phyloP scores from a whole-genome alignment of 2,329 filamentous ascomycete species.

The Paecilomyces fulvus region DNA sequence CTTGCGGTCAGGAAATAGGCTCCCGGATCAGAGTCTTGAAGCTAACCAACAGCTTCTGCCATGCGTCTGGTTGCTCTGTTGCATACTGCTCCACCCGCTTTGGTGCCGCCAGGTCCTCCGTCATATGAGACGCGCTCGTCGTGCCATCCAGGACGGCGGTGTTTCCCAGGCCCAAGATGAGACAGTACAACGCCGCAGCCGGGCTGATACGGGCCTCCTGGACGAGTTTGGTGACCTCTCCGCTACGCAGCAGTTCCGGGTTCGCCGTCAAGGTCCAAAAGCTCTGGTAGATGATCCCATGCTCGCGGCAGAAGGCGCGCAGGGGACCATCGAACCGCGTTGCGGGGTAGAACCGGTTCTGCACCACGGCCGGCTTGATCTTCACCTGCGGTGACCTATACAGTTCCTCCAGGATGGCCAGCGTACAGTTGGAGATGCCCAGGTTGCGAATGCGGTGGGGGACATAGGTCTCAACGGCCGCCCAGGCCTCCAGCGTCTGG shows the following conservation, averaged over 20 bases:
- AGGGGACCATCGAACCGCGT: slow-evolving; percentile 54
- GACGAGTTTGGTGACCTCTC: slow-evolving; percentile 45
- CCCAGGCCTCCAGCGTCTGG: slow-evolving; percentile 58
- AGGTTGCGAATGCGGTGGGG: slow-evolving; percentile 56
- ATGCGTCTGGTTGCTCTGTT: slow-evolving; percentile 38
- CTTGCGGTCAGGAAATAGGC: not conserved
- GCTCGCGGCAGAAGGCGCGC: slow-evolving; percentile 47
- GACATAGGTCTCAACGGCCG: slow-evolving; percentile 56
- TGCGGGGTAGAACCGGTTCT: slow-evolving; percentile 62
- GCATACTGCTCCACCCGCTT: slow-evolving; percentile 35
- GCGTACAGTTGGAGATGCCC: slow-evolving; percentile 67
- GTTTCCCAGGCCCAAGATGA: slow-evolving; percentile 46
- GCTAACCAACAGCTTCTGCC: slow-evolving; percentile 39
- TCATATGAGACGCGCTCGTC: slow-evolving; percentile 44
- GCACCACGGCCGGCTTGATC: slow-evolving; percentile 56
- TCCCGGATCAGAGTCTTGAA: slow-evolving; percentile 41
- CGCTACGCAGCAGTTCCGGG: slow-evolving; percentile 40
- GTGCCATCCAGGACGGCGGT: slow-evolving; percentile 50
- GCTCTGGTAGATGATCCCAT: slow-evolving; percentile 48
- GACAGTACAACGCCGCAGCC: slow-evolving; percentile 46
- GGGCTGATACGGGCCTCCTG: slow-evolving; percentile 30
- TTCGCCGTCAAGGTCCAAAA: slow-evolving; percentile 58
- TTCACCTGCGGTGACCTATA: slow-evolving; percentile 31
- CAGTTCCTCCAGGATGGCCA: slow-evolving; percentile 49
- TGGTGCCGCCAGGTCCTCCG: slow-evolving; percentile 42